A percentile compares a stretch with the other conserved stretches of the same genome.
Conservation (phyloP, 345 rosid species). For the Streptanthus diversifolius region DNA sequence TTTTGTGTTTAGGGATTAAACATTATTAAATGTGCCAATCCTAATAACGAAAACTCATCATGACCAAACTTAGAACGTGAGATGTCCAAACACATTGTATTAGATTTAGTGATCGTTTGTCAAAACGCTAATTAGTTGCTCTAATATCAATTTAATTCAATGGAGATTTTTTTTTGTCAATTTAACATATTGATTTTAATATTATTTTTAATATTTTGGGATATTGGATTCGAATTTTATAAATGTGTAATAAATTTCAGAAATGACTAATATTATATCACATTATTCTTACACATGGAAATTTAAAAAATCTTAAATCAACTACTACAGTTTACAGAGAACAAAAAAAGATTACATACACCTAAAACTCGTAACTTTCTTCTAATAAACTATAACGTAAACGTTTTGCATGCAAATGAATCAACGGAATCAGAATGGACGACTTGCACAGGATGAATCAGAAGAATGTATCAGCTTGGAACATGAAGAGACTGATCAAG, state of each 20-base stretch:
- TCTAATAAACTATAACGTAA: slow-evolving; percentile 10
- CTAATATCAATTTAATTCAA: too few relatives aligned
- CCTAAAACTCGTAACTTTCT: slow-evolving; percentile 20
- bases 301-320: slow-evolving; percentile 18
- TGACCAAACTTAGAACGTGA: slow-evolving; percentile 29
- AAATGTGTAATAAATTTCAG: too few relatives aligned
- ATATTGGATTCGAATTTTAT: too few relatives aligned
- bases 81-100: slow-evolving; percentile 7
- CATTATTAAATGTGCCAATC: background rate
- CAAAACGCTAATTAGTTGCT: slow-evolving; percentile 24
- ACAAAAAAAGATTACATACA: background rate
- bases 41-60: background rate
- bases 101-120: slow-evolving; percentile 23
- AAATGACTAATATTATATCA: too few relatives aligned
- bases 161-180: too few relatives aligned
- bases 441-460: slow-evolving; percentile 64
- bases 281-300: too few relatives aligned
- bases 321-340: slow-evolving; percentile 23
- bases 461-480: slow-evolving; percentile 92
- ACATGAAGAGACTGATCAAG: slow-evolving; percentile 90
- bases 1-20: slow-evolving; percentile 14
- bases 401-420: background rate
- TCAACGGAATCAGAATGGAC: slow-evolving; percentile 53
- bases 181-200: too few relatives aligned
- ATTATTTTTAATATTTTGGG: too few relatives aligned